Evolutionary conservation across 2,329 filamentous ascomycete species (phyloP).

Genomic region (Paecilomyces variotii): DNA sequence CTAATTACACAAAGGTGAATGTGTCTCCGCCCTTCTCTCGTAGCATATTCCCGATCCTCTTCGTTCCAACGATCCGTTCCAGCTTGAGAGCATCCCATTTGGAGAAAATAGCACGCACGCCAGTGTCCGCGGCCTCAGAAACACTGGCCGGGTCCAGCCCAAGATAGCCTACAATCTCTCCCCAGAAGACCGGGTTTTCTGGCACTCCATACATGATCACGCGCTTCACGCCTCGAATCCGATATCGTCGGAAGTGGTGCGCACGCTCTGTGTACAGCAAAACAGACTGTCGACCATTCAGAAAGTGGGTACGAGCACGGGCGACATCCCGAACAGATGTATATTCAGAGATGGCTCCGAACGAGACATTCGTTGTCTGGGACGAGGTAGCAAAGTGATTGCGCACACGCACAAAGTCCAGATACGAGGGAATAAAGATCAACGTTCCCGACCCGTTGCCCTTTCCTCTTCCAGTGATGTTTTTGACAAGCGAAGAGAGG

Average conservation of each 20-base stretch:
- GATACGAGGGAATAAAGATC: constrained; percentile 85
- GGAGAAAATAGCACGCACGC: constrained; percentile 60
- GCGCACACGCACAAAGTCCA: constrained; percentile 87
- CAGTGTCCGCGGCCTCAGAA: constrained; percentile 50
- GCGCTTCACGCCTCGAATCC: constrained; percentile 68
- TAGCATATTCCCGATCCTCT: constrained; percentile 76
- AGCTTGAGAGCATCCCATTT: constrained; percentile 84
- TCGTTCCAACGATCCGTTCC: constrained; percentile 77
- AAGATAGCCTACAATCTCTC: constrained; percentile 35
- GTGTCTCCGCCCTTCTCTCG: constrained; percentile 73
- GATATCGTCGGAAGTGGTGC: constrained; percentile 93
- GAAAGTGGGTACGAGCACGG: constrained; percentile 78
- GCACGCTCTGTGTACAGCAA: constrained; percentile 88
- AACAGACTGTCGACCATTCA: constrained; percentile 71
- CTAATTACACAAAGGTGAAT: constrained; percentile 77
- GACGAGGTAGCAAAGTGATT: constrained; percentile 78
- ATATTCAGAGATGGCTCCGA: constrained; percentile 86
- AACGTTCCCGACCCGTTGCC: constrained; percentile 63
- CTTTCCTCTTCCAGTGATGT: constrained; percentile 32
- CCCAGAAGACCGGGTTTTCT: constrained; percentile 61
- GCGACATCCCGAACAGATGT: constrained; percentile 69
- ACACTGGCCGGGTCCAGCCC: constrained; percentile 39
- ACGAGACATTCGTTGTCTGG: constrained; percentile 51
- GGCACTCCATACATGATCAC: constrained; percentile 88
- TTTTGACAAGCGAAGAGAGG: constrained; percentile 64